Base-by-base conservation (phyloP, 2,329 filamentous ascomycete genomes). In the Trichoderma sp. region DNA sequence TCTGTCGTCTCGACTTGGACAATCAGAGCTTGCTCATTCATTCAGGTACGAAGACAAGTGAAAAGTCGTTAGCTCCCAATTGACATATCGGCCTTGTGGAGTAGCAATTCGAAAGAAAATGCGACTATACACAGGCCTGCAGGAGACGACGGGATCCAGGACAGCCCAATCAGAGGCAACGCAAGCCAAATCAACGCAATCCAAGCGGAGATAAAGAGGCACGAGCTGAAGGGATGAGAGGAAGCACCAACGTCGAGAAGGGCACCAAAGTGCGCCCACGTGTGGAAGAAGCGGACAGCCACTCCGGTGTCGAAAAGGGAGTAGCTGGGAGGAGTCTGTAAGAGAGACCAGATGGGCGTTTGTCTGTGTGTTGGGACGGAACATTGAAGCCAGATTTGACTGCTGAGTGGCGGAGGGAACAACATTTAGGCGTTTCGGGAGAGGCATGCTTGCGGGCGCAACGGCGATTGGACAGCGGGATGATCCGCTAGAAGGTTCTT, bases 391-490 rank as follows among this genome's bases (percentile, higher is more conserved):
- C 8, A n/a, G 28, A 60, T 47, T 15, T 57, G 36, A 24, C 21
- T 26, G 39, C n/a, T 15, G 34, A 62, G 21, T 21, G 28, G 24
- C 67, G 57, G 67, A 47, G 9, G 67, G 67, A 70, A 62, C 14
- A 70, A 39, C 28, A 21, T 70, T 70, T 64, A 43, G 68, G 68
- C 60, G 47, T 57, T 57, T 15, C 43, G 28, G 58, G 30, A 57
- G 58, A 53, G 60, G 68, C 68, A 61, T 71, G 68, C n/a, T 34
- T 30, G 60, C 60, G 58, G 60, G 43, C 60, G 68, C 32, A 34
- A 30, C 28, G 12, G 15, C 68, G 68, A 71, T 71, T 71, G 68
- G 68, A 28, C 28, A 39, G 68, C 68, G 60, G 51, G 18, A 56
- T 24, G 58, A 57, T 36, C 39, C 67, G 53, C 65, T 68, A 36